phyloP scores from a whole-genome alignment of 345 rosid genomes.

The Gossypium stocksii region DNA sequence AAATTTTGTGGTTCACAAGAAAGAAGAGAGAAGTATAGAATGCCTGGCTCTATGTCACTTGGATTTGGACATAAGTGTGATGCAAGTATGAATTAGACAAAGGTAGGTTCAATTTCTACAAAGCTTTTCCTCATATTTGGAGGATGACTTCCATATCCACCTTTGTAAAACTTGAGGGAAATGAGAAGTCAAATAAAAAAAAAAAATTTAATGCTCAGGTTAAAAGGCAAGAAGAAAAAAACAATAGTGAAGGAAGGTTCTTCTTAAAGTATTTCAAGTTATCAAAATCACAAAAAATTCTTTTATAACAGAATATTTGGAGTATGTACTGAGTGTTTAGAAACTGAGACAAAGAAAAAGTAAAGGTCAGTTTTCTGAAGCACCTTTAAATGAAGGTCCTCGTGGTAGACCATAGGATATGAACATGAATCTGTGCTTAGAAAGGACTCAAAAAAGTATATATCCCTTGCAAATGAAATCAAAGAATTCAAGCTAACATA shows the following conservation, averaged over 20 bases:
- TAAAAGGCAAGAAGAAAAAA: too few relatives aligned
- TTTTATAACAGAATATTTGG: background rate
- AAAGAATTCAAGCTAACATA: background rate
- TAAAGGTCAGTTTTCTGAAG: background rate
- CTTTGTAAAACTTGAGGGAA: background rate
- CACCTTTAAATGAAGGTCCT: background rate
- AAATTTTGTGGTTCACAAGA: background rate
- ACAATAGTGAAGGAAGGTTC: background rate
- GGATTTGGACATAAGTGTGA: background rate
- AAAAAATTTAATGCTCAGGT: too few relatives aligned
- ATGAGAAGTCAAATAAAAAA: background rate
- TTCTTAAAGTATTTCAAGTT: background rate
- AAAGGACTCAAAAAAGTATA: background rate
- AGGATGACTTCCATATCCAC: background rate
- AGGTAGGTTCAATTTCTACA: background rate
- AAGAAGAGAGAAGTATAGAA: background rate
- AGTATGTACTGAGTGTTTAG: background rate
- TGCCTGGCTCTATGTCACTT: background rate
- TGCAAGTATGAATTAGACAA: background rate
- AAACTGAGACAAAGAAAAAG: background rate
- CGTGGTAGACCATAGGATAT: background rate
- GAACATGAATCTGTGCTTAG: background rate
- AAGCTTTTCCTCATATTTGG: background rate
- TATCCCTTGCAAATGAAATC: background rate
- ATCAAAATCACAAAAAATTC: background rate